Base-by-base conservation (phyloP, 164 flowering plant species). In the Cinnamomum chago region DNA sequence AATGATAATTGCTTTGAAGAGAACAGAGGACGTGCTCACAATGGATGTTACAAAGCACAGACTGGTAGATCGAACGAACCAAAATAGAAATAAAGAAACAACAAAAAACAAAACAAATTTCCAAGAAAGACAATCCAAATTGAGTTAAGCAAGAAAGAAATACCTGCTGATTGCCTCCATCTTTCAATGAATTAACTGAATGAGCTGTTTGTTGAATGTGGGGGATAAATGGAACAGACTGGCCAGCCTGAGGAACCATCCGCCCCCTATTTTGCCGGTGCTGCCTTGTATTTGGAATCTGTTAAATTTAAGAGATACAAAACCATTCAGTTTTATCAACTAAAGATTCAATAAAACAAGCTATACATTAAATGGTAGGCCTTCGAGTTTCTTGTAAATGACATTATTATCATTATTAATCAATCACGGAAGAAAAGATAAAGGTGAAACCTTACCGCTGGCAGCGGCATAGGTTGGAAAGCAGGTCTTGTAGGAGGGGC, bases 251-350 rank as follows among this genome's bases (percentile, higher is more conserved):
- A 10, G 84, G 81, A 73, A 78, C 76, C 76, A 82, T 76, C 83
- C 94, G 84, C 35, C 87, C 92, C 69, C 96, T 83, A 77, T 81
- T 86, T 77, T 86, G 93, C 67, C 89, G 83, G 62, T 81, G 73
- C 23, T 82, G 92, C 72, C 89, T 88, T 72, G 82, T 50, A 75
- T 79, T 84, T 28, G 91, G 85, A 58, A 85, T 78, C 98, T 93
- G 82, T 68, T 28, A 70, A 67, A 22, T 67, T 67, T 28, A 14
- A 28, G 14, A 13, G 17, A 71, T 10, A 58, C n/a, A 67, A 20
- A 67, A 33, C 28, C 28, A 55, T 55, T 40, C 60, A 55, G 17
- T 15, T 15, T 3, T 14, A 55, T 55, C 60, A 55, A 14, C 60
- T 20, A 17, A 55, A 55, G 60, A 55, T 55, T 15, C n/a, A 55